These are phyloP conservation scores for Xylaria polymorpha DNA, from an alignment of 2,329 filamentous ascomycete species.

Conservation along the genomic window DNA sequence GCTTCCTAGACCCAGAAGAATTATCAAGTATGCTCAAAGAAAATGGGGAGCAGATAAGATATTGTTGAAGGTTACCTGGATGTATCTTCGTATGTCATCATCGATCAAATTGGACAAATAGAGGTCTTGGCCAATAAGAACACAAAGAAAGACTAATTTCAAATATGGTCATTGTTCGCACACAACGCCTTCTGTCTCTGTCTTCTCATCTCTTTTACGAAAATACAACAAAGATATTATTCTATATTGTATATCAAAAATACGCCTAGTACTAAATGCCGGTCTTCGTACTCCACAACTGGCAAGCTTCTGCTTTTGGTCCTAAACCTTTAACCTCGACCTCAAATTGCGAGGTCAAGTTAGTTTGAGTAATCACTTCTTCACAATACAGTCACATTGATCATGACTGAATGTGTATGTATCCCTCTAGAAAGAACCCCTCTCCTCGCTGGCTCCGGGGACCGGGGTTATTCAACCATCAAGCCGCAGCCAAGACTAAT, in stretches of 20 bases:
- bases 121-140: neutral
- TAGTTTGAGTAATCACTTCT: neutral
- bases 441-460: constrained; percentile 30
- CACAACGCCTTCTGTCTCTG: neutral
- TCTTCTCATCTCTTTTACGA: neutral
- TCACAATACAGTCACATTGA: neutral
- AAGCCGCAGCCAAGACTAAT: constrained; percentile 32
- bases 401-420: constrained; percentile 4
- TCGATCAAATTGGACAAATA: neutral
- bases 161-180: neutral
- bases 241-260: neutral
- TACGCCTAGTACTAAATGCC: neutral
- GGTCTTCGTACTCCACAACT: neutral
- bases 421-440: constrained; percentile 30
- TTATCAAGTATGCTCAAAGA: neutral
- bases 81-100: neutral
- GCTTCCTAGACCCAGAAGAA: neutral
- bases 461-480: constrained; percentile 35
- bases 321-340: no score
- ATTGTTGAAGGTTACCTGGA: neutral
- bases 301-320: neutral
- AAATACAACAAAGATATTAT: neutral
- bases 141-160: neutral
- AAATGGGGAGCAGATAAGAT: neutral
- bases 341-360: neutral